Percentiles rank a stretch among this genome's conserved stretches.
Conservation (phyloP, 352 stramenopile species). For the Phytophthora syringae region DNA sequence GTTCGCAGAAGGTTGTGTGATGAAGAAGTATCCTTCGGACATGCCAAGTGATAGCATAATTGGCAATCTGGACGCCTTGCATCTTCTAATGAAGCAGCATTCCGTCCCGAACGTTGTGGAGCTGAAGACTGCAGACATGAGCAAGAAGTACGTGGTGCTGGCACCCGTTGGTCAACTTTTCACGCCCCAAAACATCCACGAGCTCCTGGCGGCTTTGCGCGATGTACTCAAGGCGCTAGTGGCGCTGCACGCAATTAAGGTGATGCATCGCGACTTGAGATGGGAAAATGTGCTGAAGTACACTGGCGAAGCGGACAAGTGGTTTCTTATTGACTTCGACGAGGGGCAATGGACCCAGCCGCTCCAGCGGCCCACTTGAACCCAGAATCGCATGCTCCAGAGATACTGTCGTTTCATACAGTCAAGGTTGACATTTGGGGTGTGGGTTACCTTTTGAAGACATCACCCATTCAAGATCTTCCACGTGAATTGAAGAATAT, state of each 20-base stretch:
- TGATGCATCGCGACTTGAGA: constrained; percentile 29
- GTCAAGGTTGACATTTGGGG: constrained; percentile 24
- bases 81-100: constrained; percentile 13
- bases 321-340: constrained; percentile 26
- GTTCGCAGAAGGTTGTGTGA: constrained; percentile 18
- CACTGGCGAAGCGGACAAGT: constrained; percentile 12
- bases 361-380: constrained; percentile 14
- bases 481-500: constrained; percentile 8
- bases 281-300: constrained; percentile 28
- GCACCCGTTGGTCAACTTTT: constrained; percentile 13
- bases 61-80: constrained; percentile 6
- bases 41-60: constrained; percentile 17
- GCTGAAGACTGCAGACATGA: constrained; percentile 10
- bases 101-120: constrained; percentile 20
- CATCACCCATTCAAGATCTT: constrained; percentile 5
- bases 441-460: constrained; percentile 19
- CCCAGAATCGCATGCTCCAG: constrained; percentile 26
- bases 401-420: constrained; percentile 16
- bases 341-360: constrained; percentile 6
- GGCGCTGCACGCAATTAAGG: constrained; percentile 16
- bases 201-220: constrained; percentile 17
- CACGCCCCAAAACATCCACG: background rate
- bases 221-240: constrained; percentile 25
- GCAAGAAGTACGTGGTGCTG: constrained; percentile 15
- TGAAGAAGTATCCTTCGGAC: constrained; percentile 16